These are phyloP conservation scores for Verticillium longisporum DNA, from an alignment of 2,329 filamentous ascomycete species.

Conservation along the genomic window DNA sequence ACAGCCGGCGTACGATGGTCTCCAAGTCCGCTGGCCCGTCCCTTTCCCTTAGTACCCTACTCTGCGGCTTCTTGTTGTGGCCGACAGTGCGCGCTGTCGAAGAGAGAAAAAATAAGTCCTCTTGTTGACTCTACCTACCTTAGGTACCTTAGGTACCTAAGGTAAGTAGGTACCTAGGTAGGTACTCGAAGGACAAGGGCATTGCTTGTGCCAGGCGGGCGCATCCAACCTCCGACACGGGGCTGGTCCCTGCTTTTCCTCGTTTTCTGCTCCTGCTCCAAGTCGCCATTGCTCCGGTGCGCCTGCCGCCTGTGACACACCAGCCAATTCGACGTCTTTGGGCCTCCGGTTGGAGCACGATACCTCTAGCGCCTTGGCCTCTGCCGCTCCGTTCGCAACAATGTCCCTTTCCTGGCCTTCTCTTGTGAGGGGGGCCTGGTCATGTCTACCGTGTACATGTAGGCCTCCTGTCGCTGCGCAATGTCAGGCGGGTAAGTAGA, in stretches of 20 bases:
- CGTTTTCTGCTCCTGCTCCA: background rate
- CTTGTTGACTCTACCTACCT: no score
- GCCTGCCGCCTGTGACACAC: background rate
- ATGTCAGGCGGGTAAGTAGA: no score
- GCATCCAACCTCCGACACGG: background rate
- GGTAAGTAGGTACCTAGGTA: no score
- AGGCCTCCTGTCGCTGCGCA: no score
- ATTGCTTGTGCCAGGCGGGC: background rate
- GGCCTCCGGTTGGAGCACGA: background rate
- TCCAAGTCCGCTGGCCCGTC: no score
- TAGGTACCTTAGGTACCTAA: no score
- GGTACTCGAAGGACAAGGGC: background rate
- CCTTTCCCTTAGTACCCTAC: no score
- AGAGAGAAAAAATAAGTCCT: no score
- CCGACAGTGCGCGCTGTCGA: no score
- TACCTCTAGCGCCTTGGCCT: background rate
- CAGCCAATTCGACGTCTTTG: background rate
- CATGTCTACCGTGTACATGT: background rate
- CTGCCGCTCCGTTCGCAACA: background rate
- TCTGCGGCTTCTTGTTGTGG: no score
- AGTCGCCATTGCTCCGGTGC: background rate
- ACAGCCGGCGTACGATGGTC: no score
- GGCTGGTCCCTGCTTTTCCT: slow-evolving; percentile 1
- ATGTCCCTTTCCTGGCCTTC: slow-evolving; percentile 3
- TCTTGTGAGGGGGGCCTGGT: background rate